Conservation (phyloP, 345 rosid genomes). For the Geranium rotundifolium region DNA sequence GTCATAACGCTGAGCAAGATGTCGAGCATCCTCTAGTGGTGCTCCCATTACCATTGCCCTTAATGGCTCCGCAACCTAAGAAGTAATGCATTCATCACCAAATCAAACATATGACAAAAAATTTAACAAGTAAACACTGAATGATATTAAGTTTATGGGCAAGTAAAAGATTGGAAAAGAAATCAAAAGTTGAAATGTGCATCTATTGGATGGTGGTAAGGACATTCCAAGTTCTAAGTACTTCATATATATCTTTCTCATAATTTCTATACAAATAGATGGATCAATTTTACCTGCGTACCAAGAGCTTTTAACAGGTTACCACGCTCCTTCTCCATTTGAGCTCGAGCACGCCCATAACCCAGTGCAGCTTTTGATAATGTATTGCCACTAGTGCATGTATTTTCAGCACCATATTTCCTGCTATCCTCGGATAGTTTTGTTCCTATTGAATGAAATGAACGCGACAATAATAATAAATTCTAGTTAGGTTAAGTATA, state of each 20-base stretch:
- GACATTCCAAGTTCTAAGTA: too few relatives aligned
- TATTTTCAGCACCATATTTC: conserved; percentile 76
- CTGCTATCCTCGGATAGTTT: conserved; percentile 78
- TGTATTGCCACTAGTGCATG: conserved; percentile 77
- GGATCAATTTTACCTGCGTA: conserved; percentile 48
- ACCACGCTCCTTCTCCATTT: conserved; percentile 83
- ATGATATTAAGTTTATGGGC: too few relatives aligned
- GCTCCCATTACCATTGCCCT: conserved; percentile 99
- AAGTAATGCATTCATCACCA: not conserved
- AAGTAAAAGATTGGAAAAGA: too few relatives aligned
- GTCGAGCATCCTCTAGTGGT: conserved; percentile 93
- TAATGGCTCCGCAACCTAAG: conserved; percentile 89
- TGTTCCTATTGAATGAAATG: conserved; percentile 40
- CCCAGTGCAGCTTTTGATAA: conserved; percentile 61
- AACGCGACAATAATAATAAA: too few relatives aligned
- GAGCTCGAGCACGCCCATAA: conserved; percentile 61
- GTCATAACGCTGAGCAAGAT: conserved; percentile 94
- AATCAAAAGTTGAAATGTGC: too few relatives aligned
- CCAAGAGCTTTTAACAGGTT: conserved; percentile 72
- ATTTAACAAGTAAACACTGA: too few relatives aligned
- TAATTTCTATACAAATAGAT: too few relatives aligned
- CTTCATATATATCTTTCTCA: too few relatives aligned
- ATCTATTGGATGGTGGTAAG: too few relatives aligned
- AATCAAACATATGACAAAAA: too few relatives aligned
- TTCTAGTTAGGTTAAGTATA: too few relatives aligned